Evolutionary conservation across 2,329 filamentous ascomycete genomes (phyloP).

Genomic region (Neoarthrinium moseri): DNA sequence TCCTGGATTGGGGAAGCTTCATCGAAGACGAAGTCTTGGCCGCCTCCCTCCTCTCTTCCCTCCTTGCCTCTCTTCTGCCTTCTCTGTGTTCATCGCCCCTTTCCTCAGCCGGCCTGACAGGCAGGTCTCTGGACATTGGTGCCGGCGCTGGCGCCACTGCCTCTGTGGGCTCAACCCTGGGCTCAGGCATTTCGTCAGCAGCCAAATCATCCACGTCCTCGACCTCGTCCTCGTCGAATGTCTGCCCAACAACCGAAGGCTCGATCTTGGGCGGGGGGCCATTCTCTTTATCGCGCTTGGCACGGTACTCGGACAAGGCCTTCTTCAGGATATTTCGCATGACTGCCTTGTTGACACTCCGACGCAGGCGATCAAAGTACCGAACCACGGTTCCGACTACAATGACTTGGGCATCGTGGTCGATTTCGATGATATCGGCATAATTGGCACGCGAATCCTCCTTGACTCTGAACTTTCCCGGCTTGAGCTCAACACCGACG

Average conservation of each 20-base stretch:
- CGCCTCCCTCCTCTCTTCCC: neutral
- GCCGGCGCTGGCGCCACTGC: neutral
- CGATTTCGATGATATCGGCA: slow-evolving; percentile 33
- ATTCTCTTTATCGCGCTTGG: slow-evolving; percentile 1
- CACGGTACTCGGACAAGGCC: slow-evolving; percentile 29
- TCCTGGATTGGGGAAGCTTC: neutral
- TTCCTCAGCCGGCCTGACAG: neutral
- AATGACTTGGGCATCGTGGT: slow-evolving; percentile 33
- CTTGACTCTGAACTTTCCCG: slow-evolving; percentile 31
- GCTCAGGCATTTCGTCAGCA: neutral
- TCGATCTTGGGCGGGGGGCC: slow-evolving; percentile 1
- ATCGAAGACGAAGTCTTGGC: neutral
- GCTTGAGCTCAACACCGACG: slow-evolving; percentile 30
- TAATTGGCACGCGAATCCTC: slow-evolving; percentile 36
- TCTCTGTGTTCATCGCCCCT: neutral
- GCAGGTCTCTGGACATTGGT: neutral
- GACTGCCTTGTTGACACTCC: slow-evolving; percentile 35
- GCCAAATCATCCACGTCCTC: neutral
- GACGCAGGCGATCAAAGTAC: slow-evolving; percentile 34
- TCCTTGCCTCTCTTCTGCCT: neutral
- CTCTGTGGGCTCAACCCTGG: too few species aligned
- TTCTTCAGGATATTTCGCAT: slow-evolving; percentile 33
- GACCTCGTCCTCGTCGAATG: neutral
- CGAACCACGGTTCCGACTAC: slow-evolving; percentile 33
- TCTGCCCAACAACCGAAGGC: neutral